A percentile compares a stretch with the other conserved stretches of the same genome.
phyloP scores from a whole-genome alignment of 1,284 basidiomycete species.

The Cryptococcus amylolentus region DNA sequence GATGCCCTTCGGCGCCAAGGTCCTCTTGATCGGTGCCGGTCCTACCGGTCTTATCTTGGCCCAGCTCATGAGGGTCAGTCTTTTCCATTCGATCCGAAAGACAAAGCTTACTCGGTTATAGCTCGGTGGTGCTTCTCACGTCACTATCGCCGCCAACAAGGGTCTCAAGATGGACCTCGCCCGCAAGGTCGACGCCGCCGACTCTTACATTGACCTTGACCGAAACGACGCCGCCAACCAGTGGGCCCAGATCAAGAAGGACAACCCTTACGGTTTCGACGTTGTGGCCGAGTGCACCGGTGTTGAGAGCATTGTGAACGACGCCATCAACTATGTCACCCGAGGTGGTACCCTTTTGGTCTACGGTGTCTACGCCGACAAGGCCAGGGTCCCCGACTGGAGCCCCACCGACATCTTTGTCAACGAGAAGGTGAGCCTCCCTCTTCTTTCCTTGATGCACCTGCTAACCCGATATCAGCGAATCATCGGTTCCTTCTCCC shows the following conservation, averaged over 20 bases:
- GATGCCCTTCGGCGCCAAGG: constrained; percentile 71
- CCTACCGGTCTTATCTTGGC: constrained; percentile 80
- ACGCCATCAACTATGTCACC: constrained; percentile 76
- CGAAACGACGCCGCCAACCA: constrained; percentile 68
- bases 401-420: constrained; percentile 77
- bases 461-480: neutral
- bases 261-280: constrained; percentile 81
- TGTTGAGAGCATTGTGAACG: constrained; percentile 71
- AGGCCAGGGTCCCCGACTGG: constrained; percentile 69
- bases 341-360: constrained; percentile 52
- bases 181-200: constrained; percentile 66
- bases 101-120: neutral
- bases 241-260: constrained; percentile 71
- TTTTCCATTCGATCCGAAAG: neutral
- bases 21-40: constrained; percentile 61
- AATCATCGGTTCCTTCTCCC: constrained; percentile 80
- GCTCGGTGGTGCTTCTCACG: constrained; percentile 69
- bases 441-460: neutral
- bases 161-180: constrained; percentile 76
- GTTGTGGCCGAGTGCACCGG: constrained; percentile 85
- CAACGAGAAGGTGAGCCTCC: constrained; percentile 69
- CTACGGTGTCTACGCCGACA: constrained; percentile 64
- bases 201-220: constrained; percentile 80
- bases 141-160: constrained; percentile 78
- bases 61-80: constrained; percentile 64